Evolutionary conservation across 306 rosid species (phyloP).

Genomic region (Gynostemma pentaphyllum): DNA sequence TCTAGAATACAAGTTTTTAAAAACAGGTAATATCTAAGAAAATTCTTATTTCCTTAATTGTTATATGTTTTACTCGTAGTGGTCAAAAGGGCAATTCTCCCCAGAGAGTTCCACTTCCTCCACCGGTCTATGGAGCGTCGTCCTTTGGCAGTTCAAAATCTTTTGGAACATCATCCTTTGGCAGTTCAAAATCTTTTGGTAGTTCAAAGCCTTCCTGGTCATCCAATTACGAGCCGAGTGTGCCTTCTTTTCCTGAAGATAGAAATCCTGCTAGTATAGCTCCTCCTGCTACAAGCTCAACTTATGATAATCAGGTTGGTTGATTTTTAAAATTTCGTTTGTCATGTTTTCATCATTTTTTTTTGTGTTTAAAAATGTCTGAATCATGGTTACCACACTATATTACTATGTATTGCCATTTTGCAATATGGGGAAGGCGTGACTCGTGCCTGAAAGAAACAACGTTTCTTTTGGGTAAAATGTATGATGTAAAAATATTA

Average conservation of each 20-base stretch:
- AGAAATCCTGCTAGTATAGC: slow-evolving; percentile 26
- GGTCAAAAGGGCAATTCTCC: slow-evolving; percentile 37
- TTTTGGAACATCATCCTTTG: slow-evolving; percentile 27
- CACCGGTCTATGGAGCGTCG: slow-evolving; percentile 46
- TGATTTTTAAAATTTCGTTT: slow-evolving; percentile 1
- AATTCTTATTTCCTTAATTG: background rate
- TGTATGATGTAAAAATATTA: background rate
- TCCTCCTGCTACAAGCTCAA: slow-evolving; percentile 55
- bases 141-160: slow-evolving; percentile 19
- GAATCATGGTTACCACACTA: background rate
- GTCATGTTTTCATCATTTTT: background rate
- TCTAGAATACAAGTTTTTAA: too few species aligned
- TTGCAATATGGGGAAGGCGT: background rate
- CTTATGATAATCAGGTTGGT: slow-evolving; percentile 59
- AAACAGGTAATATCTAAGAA: background rate
- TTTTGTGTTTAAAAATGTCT: background rate
- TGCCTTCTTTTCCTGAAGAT: slow-evolving; percentile 33
- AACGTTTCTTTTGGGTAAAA: background rate
- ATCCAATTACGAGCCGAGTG: slow-evolving; percentile 37
- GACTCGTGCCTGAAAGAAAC: background rate
- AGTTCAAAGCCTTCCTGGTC: slow-evolving; percentile 35
- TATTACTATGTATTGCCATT: background rate
- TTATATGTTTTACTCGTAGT: slow-evolving; percentile 20
- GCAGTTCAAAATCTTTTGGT: slow-evolving; percentile 9
- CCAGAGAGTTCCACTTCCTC: slow-evolving; percentile 73